These are phyloP conservation scores for Botrytis tulipae DNA, from an alignment of 2,329 filamentous ascomycete genomes.

Conservation along the genomic window DNA sequence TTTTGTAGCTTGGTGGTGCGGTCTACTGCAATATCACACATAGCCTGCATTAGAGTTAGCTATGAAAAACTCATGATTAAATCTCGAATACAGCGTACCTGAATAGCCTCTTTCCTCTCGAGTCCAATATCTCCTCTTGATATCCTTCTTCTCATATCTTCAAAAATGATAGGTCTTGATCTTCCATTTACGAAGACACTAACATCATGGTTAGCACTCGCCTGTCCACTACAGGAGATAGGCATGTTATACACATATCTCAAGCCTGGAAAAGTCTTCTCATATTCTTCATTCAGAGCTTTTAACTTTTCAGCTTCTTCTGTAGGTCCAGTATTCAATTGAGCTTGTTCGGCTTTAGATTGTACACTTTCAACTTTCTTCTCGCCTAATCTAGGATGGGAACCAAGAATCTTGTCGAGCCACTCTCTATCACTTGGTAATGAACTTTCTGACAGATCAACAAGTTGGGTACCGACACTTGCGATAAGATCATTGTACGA, in stretches of 20 bases:
- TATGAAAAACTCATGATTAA: slow-evolving; percentile 3
- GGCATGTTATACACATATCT: slow-evolving; percentile 63
- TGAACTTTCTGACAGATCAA: slow-evolving; percentile 53
- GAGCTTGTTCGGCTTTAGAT: slow-evolving; percentile 78
- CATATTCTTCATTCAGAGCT: slow-evolving; percentile 73
- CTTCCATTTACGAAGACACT: slow-evolving; percentile 86
- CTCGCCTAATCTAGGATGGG: slow-evolving; percentile 81
- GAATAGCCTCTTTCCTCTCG: slow-evolving; percentile 72
- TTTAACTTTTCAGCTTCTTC: slow-evolving; percentile 58
- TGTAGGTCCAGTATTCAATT: slow-evolving; percentile 58
- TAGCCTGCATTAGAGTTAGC: slow-evolving; percentile 51
- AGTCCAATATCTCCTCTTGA: slow-evolving; percentile 59
- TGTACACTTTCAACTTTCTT: slow-evolving; percentile 79
- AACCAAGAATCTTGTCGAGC: slow-evolving; percentile 71
- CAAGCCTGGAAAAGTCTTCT: slow-evolving; percentile 75
- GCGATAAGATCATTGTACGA: slow-evolving; percentile 70
- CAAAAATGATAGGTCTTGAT: slow-evolving; percentile 70
- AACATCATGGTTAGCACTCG: slow-evolving; percentile 25
- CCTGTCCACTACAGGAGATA: not conserved
- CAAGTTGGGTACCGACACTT: slow-evolving; percentile 62
- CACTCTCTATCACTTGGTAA: slow-evolving; percentile 51
- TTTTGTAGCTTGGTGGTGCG: slow-evolving; percentile 59
- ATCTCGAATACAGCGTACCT: slow-evolving; percentile 48
- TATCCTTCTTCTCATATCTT: slow-evolving; percentile 76
- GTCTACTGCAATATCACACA: slow-evolving; percentile 87